These are phyloP conservation scores for Barnettozyma hawaiiensis DNA, from an alignment of 1,139 yeast genomes.

Conservation along the genomic window DNA sequence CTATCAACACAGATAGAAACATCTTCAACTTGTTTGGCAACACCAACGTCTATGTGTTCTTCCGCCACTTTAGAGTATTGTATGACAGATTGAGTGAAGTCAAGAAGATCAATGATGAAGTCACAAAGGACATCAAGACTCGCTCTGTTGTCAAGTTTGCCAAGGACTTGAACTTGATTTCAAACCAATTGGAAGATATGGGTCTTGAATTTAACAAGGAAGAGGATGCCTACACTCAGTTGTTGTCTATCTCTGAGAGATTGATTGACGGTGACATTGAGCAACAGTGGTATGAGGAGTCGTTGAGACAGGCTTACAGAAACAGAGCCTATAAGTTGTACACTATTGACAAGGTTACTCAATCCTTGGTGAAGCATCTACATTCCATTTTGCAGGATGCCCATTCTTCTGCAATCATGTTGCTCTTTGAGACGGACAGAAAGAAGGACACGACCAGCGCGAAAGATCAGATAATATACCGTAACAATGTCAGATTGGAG, in stretches of 20 bases:
- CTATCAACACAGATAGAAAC: conserved; percentile 28
- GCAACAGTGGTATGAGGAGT: conserved; percentile 93
- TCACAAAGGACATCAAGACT: conserved; percentile 62
- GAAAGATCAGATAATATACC: conserved; percentile 82
- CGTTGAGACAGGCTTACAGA: conserved; percentile 90
- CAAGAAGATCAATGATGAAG: conserved; percentile 59
- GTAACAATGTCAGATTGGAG: conserved; percentile 79
- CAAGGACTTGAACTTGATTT: conserved; percentile 74
- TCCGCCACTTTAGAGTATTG: conserved; percentile 78
- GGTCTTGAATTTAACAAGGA: conserved; percentile 65
- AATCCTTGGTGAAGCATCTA: conserved; percentile 83
- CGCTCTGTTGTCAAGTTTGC: conserved; percentile 79
- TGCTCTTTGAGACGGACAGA: conserved; percentile 79
- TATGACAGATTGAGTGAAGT: conserved; percentile 78
- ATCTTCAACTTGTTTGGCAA: conserved; percentile 81
- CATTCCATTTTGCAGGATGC: conserved; percentile 73
- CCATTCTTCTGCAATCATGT: conserved; percentile 77
- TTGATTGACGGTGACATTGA: conserved; percentile 89
- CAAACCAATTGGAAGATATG: conserved; percentile 71
- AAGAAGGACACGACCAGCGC: conserved; percentile 52
- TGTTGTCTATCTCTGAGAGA: conserved; percentile 63
- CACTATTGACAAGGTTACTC: conserved; percentile 90
- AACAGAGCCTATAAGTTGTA: conserved; percentile 89
- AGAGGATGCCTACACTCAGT: conserved; percentile 69
- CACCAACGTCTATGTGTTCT: conserved; percentile 85